Percentiles rank a stretch among this genome's conserved stretches.
phyloP scores from a whole-genome alignment of 1,139 yeast species.

The Meyerozyma athensensis region DNA sequence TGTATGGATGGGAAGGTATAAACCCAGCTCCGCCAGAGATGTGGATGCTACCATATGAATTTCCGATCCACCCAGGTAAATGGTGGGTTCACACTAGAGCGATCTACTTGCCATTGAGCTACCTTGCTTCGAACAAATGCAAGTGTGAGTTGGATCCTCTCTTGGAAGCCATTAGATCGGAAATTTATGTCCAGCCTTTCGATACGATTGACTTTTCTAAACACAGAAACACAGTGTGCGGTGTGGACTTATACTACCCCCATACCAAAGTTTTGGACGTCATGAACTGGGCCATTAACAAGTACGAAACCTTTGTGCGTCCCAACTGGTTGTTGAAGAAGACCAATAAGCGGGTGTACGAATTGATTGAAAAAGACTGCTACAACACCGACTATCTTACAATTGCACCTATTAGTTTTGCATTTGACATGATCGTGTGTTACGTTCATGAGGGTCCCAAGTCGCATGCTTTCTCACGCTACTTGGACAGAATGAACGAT shows the following conservation, averaged over 20 bases:
- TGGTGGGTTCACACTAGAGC: constrained; percentile 99
- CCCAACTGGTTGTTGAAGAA: constrained; percentile 66
- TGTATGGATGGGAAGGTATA: constrained; percentile 94
- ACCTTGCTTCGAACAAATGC: constrained; percentile 56
- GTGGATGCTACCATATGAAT: constrained; percentile 77
- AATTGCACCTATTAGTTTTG: constrained; percentile 93
- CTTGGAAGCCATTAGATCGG: constrained; percentile 61
- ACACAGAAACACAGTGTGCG: constrained; percentile 83
- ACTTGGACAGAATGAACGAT: constrained; percentile 65
- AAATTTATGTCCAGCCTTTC: constrained; percentile 64
- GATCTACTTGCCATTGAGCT: constrained; percentile 83
- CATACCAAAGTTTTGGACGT: constrained; percentile 66
- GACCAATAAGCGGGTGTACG: constrained; percentile 52
- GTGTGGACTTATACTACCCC: constrained; percentile 90
- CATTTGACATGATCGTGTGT: constrained; percentile 73
- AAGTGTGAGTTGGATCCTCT: constrained; percentile 63
- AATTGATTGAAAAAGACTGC: constrained; percentile 68
- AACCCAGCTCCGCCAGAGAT: constrained; percentile 98
- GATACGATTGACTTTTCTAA: constrained; percentile 61
- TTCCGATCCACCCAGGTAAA: constrained; percentile 88
- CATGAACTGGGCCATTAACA: constrained; percentile 55
- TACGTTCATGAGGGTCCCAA: constrained; percentile 64
- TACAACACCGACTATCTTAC: constrained; percentile 75
- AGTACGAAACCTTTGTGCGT: constrained; percentile 65
- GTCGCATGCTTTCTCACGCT: constrained; percentile 55